Base-by-base conservation (phyloP, 139 green algal species). In the Monoraphidium neglectum region DNA sequence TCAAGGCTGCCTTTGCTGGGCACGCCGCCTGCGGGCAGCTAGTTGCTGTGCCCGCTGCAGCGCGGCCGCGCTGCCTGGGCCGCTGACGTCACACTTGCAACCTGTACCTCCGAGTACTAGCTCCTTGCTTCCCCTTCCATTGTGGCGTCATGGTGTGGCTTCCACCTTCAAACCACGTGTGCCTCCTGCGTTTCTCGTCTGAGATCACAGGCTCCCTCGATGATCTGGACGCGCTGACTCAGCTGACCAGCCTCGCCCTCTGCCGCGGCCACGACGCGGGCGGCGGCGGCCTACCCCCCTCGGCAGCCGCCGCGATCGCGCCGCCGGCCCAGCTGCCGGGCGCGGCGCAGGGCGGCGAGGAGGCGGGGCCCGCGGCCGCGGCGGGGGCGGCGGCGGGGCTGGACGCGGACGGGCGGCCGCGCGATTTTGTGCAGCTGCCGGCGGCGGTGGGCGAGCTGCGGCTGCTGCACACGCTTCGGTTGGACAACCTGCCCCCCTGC, bases 401-500 rank as follows among this genome's bases (percentile, higher is more conserved):
- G 28, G 57, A 65, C 26, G 51, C 18, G 21, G 51, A n/a, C 28
- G 40, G 60, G 40, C 24, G 40, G 18, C 5, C 4, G 1, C 2
- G 5, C 1, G 68, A 74, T 40, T 36, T 30, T 32, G 32, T 30
- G 16, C 5, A 28, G 18, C n/a, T 79, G 62, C 63, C 73, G 21
- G 35, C 8, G 5, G 33, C 30, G 12, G 13, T 79, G 23, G 54
- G 16, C 0, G 6, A 24, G 26, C 51, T 79, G 47, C 3, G 6
- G 23, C 15, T 30, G 33, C 60, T 79, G 35, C 35, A 43, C 26
- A 28, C 46, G 32, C 64, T 79, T 46, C 18, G 38, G 33, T 35
- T 79, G 33, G 73, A 79, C n/a, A 67, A 35, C 62, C 37, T 79
- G 3, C 28, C 30, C 8, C 73, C 73, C 21, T 51, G 46, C 13